Conservation (phyloP, 2,329 filamentous ascomycete genomes). For the Xylariaceae sp. region DNA sequence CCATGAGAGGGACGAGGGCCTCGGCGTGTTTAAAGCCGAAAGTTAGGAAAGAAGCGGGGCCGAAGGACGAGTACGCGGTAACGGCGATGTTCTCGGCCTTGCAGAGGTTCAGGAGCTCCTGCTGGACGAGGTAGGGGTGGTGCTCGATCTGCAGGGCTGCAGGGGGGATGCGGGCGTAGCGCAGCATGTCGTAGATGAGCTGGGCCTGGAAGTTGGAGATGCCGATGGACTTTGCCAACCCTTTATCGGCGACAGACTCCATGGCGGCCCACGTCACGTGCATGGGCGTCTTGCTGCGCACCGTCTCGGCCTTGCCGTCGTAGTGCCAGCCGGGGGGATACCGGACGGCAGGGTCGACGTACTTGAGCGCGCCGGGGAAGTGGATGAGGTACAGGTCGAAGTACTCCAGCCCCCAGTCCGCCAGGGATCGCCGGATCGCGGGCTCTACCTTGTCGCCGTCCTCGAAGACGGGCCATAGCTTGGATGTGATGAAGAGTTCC, state of each 20-base stretch:
- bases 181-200: conserved; percentile 79
- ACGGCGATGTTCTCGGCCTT: conserved; percentile 74
- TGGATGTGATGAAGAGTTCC: conserved; percentile 91
- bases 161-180: conserved; percentile 76
- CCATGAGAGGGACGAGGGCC: conserved; percentile 71
- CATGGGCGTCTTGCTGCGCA: conserved; percentile 72
- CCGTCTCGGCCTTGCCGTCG: conserved; percentile 67
- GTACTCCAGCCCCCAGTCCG: conserved; percentile 86
- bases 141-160: conserved; percentile 88
- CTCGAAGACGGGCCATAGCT: conserved; percentile 94
- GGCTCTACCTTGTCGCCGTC: conserved; percentile 77
- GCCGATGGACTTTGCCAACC: conserved; percentile 76
- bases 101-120: conserved; percentile 72
- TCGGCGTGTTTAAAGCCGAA: conserved; percentile 74
- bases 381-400: conserved; percentile 91
- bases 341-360: conserved; percentile 78
- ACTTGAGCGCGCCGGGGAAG: conserved; percentile 87
- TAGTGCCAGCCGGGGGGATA: conserved; percentile 83
- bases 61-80: conserved; percentile 86
- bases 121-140: conserved; percentile 86
- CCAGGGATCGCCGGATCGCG: conserved; percentile 77
- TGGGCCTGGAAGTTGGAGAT: conserved; percentile 84
- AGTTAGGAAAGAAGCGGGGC: conserved; percentile 79
- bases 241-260: conserved; percentile 74
- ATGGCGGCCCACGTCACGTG: conserved; percentile 85